Percentiles rank a stretch among this genome's conserved stretches.
phyloP scores from a whole-genome alignment of 2,329 filamentous ascomycete species.

The Fusarium agapanthi region DNA sequence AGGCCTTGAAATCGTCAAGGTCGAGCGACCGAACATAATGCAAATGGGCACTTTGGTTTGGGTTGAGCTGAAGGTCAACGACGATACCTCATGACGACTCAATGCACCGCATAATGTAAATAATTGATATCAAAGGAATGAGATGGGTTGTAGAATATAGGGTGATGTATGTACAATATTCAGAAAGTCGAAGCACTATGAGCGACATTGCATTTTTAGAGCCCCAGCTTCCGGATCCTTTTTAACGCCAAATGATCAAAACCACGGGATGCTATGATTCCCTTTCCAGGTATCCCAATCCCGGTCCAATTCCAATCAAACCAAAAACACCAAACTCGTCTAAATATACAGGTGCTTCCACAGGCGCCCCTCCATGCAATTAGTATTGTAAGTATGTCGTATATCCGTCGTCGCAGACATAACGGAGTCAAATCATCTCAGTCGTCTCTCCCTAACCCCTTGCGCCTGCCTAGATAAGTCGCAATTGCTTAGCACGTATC shows the following conservation, averaged over 20 bases:
- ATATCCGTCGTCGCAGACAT: conserved; percentile 39
- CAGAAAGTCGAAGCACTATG: conserved; percentile 34
- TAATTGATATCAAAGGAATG: conserved; percentile 6
- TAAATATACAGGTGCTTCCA: conserved; percentile 47
- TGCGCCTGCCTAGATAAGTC: conserved; percentile 31
- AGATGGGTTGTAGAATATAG: conserved; percentile 36
- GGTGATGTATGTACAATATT: conserved; percentile 43
- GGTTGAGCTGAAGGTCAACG: conserved; percentile 62
- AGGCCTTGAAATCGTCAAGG: conserved; percentile 64
- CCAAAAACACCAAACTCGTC: conserved; percentile 36
- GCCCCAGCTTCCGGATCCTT: conserved; percentile 21
- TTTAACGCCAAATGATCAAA: conserved; percentile 34
- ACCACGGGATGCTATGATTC: conserved; percentile 21
- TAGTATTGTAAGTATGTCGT: conserved; percentile 36
- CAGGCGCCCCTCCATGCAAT: conserved; percentile 41
- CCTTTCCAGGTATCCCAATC: conserved; percentile 36
- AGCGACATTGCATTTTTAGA: conserved; percentile 41
- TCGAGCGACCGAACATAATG: conserved; percentile 60
- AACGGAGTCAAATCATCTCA: conserved; percentile 33
- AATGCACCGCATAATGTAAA: conserved; percentile 3
- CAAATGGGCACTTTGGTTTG: conserved; percentile 68
- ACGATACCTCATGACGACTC: conserved; percentile 22
- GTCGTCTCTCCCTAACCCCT: conserved; percentile 32
- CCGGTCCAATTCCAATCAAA: conserved; percentile 30
- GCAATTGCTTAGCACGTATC: conserved; percentile 68